These are phyloP conservation scores for Mucor piriformis DNA, from an alignment of 371 early-diverging fungal species.

Conservation along the genomic window DNA sequence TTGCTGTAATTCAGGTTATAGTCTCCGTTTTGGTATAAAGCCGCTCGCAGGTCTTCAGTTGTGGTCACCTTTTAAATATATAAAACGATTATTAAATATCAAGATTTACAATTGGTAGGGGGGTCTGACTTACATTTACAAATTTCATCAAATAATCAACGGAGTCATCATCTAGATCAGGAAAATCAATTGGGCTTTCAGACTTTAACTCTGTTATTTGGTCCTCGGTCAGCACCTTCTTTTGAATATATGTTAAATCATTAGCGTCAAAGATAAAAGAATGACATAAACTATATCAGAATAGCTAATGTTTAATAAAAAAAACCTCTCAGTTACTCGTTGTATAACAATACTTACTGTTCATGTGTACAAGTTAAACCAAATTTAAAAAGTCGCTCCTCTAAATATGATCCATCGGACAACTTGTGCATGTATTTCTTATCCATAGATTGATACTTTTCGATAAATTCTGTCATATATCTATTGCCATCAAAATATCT, in stretches of 20 bases:
- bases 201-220: not conserved
- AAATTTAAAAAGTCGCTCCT: constrained; percentile 14
- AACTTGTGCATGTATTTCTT: constrained; percentile 12
- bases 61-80: not conserved
- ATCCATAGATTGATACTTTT: constrained; percentile 15
- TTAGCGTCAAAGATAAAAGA: constrained; percentile 1
- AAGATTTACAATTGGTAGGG: not conserved
- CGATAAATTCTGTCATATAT: constrained; percentile 9
- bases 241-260: not conserved
- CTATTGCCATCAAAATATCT: constrained; percentile 10
- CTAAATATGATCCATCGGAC: constrained; percentile 11
- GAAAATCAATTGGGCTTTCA: not conserved
- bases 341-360: constrained; percentile 10
- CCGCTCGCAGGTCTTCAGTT: not conserved
- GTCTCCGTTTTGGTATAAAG: not conserved
- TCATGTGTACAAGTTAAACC: constrained; percentile 11
- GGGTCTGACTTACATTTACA: not conserved
- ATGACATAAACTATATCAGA: not conserved
- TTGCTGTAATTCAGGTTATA: not conserved
- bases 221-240: constrained; percentile 1
- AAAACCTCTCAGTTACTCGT: constrained; percentile 8
- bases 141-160: not conserved
- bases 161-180: not conserved
- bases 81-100: not conserved
- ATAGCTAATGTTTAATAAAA: not conserved